A percentile compares a stretch with the other conserved stretches of the same genome.
Conservation (phyloP, 2,329 filamentous ascomycete species). For the Calonectria hongkongensis region DNA sequence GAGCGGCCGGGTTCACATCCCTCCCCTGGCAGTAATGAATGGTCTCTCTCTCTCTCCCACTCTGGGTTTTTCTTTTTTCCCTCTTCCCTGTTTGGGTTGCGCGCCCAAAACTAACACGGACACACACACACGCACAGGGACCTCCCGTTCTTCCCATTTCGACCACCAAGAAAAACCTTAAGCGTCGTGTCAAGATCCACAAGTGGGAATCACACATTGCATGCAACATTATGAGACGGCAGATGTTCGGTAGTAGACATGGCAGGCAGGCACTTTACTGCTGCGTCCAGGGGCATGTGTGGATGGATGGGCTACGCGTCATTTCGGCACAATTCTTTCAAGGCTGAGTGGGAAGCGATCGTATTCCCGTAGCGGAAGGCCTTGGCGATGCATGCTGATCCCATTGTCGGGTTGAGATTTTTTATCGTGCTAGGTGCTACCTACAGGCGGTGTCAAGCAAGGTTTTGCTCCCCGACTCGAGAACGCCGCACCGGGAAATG, state of each 20-base stretch:
- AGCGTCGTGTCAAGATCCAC: conserved; percentile 8
- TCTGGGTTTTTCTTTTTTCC: not conserved
- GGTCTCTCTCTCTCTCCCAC: not conserved
- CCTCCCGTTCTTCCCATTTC: not conserved
- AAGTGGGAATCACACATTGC: not conserved
- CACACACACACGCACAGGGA: not conserved
- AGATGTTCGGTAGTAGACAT: conserved; percentile 13
- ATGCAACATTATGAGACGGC: conserved; percentile 18
- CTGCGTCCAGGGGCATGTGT: not conserved
- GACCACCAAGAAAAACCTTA: conserved; percentile 8
- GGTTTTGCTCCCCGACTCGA: not conserved
- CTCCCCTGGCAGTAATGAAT: not conserved
- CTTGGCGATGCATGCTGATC: conserved; percentile 3
- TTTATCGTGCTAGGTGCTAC: conserved; percentile 10
- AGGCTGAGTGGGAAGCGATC: not conserved
- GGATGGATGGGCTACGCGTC: not conserved
- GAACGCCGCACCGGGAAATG: not conserved
- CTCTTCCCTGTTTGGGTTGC: not conserved
- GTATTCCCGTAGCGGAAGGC: conserved; percentile 16
- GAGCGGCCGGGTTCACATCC: not conserved
- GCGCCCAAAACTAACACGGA: conserved; percentile 1
- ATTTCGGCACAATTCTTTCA: not conserved
- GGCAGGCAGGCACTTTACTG: not conserved
- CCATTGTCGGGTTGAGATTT: conserved; percentile 13
- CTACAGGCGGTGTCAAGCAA: not conserved